Base-by-base conservation (phyloP, 805 yeast species). In the Wickerhamiella musiphila region DNA sequence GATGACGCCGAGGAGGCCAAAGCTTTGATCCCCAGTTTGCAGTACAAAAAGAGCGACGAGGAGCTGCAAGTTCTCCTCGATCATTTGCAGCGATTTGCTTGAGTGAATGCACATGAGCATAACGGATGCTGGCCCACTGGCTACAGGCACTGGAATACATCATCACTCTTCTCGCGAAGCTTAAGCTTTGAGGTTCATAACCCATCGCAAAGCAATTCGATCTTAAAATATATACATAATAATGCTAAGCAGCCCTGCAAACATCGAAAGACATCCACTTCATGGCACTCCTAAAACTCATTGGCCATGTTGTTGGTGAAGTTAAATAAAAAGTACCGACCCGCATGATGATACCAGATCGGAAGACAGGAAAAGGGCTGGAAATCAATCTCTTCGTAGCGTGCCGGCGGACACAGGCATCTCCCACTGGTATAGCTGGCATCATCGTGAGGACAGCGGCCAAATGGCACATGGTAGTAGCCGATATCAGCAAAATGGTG, bases 1-100 rank as follows among this genome's bases (percentile, higher is more conserved):
- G 98, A 86, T 49, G 95, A 86, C 40, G 83, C 93, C 5, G 98
- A 79, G 49, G 98, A 90, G 60, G 96, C 96, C 23, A 81, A 81
- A 56, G 79, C 94, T 12, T 63, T 90, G 47, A 75, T 90, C 36
- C 95, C 98, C 15, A 78, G 93, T 54, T 64, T 90, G 49, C 66
- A 69, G 16, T 70, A 66, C 38, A 84, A 84, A 54, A 82, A 78
- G 32, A 68, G 78, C 7, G 93, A 83, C 42, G 78, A 78, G 26
- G 95, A 84, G 49, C 59, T 90, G 37, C 93, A 83, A 53, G 73
- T 79, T 29, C 66, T 86, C 35, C 63, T 90, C 44, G 92, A 84
- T 43, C 94, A 90, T 59, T 63, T 86, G 49, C 70, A 93, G 5
- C 26, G 47, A 18, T 46, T 46, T 26, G 42, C 45, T 12, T 39